Conservation (phyloP, 192 early-diverging fungal species). For the Linnemannia zychae region DNA sequence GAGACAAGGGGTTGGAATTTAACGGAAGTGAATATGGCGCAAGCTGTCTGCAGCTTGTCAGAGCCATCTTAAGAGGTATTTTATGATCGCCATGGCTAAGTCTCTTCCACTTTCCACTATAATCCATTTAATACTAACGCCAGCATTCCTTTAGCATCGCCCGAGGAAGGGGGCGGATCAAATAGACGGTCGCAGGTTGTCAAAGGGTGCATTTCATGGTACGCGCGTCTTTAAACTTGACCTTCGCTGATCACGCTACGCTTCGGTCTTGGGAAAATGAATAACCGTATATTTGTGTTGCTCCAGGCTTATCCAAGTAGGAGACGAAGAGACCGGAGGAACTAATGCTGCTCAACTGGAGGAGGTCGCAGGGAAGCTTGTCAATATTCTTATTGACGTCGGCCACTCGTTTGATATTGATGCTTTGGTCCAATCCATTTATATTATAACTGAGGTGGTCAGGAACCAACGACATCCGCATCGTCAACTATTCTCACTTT, state of each 20-base stretch:
- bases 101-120: not conserved
- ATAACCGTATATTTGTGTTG: not conserved
- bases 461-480: slow-evolving; percentile 36
- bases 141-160: slow-evolving; percentile 28
- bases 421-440: slow-evolving; percentile 41
- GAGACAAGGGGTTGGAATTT: not conserved
- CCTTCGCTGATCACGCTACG: not conserved
- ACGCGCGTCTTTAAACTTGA: not conserved
- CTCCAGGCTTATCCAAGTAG: slow-evolving; percentile 36
- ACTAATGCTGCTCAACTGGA: slow-evolving; percentile 16
- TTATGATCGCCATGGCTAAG: too few species aligned
- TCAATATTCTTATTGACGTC: slow-evolving; percentile 37
- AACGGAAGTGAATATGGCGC: slow-evolving; percentile 2
- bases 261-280: not conserved
- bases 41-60: slow-evolving; percentile 17
- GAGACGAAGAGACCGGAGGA: slow-evolving; percentile 2
- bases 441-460: slow-evolving; percentile 41
- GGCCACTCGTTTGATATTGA: slow-evolving; percentile 35
- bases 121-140: not conserved
- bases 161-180: slow-evolving; percentile 24
- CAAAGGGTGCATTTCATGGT: slow-evolving; percentile 43
- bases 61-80: slow-evolving; percentile 37
- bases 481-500: slow-evolving; percentile 46
- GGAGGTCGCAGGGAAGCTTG: slow-evolving; percentile 36
- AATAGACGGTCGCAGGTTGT: slow-evolving; percentile 32